phyloP scores from a whole-genome alignment of 2,329 filamentous ascomycete species.

The Pseudocercospora cruenta region DNA sequence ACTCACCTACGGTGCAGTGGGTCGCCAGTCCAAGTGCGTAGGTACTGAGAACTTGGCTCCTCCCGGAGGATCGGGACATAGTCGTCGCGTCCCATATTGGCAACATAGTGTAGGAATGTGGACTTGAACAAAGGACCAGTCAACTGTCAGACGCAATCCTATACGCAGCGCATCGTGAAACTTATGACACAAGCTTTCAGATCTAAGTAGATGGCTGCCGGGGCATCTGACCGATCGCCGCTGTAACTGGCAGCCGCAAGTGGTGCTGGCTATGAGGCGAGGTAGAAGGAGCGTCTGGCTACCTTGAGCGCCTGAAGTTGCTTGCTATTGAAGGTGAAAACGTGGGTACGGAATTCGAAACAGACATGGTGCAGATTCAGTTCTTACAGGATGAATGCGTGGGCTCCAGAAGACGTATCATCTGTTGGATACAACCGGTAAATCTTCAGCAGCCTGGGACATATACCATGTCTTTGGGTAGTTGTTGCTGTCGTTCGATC shows the following conservation, averaged over 20 bases:
- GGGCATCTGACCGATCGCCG: background rate
- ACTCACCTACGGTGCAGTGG: background rate
- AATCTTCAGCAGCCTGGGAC: too few relatives aligned
- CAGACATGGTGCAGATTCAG: too few relatives aligned
- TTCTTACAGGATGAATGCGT: too few relatives aligned
- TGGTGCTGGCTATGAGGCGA: background rate
- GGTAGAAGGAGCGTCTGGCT: background rate
- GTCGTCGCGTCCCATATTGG: background rate
- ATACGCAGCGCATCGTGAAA: background rate
- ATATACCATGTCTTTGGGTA: too few relatives aligned
- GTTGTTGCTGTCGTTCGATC: too few relatives aligned
- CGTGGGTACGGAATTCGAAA: too few relatives aligned
- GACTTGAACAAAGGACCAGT: background rate
- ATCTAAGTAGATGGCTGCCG: background rate
- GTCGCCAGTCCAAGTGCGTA: background rate
- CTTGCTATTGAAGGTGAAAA: background rate
- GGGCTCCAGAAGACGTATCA: too few relatives aligned
- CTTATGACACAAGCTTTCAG: too few relatives aligned
- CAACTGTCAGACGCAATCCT: background rate
- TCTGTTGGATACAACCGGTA: too few relatives aligned
- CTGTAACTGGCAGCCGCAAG: background rate
- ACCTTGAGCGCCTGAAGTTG: too few relatives aligned
- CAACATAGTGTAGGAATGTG: background rate
- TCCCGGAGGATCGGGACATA: background rate
- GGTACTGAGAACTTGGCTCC: background rate